Evolutionary conservation across 495 filamentous ascomycete genomes (phyloP).

Genomic region (Pyrenopolyporus hunteri): DNA sequence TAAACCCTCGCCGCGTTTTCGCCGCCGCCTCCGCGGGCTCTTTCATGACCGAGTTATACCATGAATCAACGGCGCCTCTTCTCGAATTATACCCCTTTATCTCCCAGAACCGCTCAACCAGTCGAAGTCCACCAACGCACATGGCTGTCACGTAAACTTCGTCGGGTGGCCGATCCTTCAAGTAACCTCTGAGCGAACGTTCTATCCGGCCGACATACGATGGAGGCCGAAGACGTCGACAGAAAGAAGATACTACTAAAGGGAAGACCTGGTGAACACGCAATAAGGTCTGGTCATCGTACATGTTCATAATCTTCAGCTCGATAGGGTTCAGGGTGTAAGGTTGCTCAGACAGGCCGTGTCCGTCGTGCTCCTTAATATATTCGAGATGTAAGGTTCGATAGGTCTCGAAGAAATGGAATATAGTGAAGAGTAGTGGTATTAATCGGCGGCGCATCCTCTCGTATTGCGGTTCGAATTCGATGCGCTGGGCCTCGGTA

Average conservation of each 20-base stretch:
- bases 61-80: constrained; percentile 57
- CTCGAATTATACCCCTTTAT: constrained; percentile 63
- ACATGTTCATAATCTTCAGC: constrained; percentile 59
- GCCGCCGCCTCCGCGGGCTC: constrained; percentile 48
- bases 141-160: constrained; percentile 62
- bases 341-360: constrained; percentile 47
- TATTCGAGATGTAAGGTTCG: constrained; percentile 60
- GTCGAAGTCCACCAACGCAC: constrained; percentile 59
- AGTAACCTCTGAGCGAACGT: constrained; percentile 61
- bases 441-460: constrained; percentile 63
- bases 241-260: constrained; percentile 61
- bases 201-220: constrained; percentile 63
- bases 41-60: constrained; percentile 55
- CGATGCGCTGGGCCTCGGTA: constrained; percentile 53
- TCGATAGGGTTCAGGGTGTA: constrained; percentile 61
- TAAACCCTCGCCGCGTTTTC: constrained; percentile 55
- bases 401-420: constrained; percentile 66
- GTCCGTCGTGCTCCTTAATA: constrained; percentile 52
- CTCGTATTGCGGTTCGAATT: constrained; percentile 60
- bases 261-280: constrained; percentile 63
- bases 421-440: constrained; percentile 60
- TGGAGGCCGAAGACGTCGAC: constrained; percentile 59
- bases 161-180: constrained; percentile 60
- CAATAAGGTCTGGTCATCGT: constrained; percentile 61
- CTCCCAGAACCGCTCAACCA: constrained; percentile 63